These are phyloP conservation scores for Gyrodon lividus DNA, from an alignment of 768 basidiomycete species.

Conservation along the genomic window DNA sequence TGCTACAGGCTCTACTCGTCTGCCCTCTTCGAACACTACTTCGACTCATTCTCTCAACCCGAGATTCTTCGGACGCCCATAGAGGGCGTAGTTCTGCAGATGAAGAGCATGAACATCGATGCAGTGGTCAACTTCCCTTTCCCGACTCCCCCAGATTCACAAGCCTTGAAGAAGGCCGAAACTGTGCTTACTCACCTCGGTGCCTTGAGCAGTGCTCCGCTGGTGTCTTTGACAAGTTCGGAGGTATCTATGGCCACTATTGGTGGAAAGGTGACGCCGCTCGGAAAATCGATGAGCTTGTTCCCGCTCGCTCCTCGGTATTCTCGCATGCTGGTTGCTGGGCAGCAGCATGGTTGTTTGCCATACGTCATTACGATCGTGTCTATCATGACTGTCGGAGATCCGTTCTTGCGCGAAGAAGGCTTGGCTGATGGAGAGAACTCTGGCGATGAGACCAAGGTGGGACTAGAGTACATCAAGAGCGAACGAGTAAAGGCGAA, in stretches of 20 bases:
- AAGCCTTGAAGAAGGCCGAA: conserved; percentile 77
- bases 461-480: conserved; percentile 44
- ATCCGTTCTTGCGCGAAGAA: conserved; percentile 91
- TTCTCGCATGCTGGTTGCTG: conserved; percentile 91
- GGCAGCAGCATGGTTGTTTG: conserved; percentile 83
- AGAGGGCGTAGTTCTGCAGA: conserved; percentile 94
- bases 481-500: conserved; percentile 49
- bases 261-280: conserved; percentile 75
- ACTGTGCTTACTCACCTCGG: conserved; percentile 77
- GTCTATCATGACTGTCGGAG: conserved; percentile 88
- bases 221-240: conserved; percentile 17
- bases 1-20: conserved; percentile 98
- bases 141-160: conserved; percentile 89
- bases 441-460: conserved; percentile 37
- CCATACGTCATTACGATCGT: conserved; percentile 92
- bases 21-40: conserved; percentile 90
- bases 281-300: conserved; percentile 90
- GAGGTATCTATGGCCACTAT: conserved; percentile 24
- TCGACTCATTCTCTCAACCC: conserved; percentile 81
- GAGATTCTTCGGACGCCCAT: conserved; percentile 96
- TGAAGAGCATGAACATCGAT: conserved; percentile 99
- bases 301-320: conserved; percentile 95
- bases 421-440: conserved; percentile 47
- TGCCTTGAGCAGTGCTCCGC: conserved; percentile 53
- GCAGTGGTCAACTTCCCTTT: conserved; percentile 97